phyloP scores from a whole-genome alignment of 148 eudicot species.

The Heliamphora exappendiculata region DNA sequence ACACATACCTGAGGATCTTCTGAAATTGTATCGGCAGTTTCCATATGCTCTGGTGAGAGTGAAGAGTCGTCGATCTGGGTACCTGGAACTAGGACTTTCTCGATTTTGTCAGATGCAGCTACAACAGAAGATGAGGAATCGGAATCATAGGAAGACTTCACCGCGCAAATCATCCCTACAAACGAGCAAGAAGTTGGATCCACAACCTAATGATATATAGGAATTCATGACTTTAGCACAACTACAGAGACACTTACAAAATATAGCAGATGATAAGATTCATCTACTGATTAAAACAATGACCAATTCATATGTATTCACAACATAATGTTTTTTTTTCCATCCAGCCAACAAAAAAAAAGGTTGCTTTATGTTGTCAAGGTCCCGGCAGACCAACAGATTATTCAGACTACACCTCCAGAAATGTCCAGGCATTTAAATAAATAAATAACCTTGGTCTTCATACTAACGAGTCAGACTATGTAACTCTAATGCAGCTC shows the following conservation, averaged over 20 bases:
- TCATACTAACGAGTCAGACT: background rate
- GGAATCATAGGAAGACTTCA: conserved; percentile 51
- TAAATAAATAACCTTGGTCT: background rate
- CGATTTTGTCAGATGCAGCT: conserved; percentile 65
- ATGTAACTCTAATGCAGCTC: background rate
- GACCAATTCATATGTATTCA: background rate
- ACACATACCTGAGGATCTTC: conserved; percentile 39
- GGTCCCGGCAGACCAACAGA: background rate
- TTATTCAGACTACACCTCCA: background rate
- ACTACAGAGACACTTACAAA: background rate
- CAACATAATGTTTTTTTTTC: no score
- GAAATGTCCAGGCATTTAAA: background rate
- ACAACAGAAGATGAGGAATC: conserved; percentile 43
- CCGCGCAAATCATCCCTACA: conserved; percentile 73
- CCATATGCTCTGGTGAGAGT: conserved; percentile 34
- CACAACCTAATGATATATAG: background rate
- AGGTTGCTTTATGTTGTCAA: background rate
- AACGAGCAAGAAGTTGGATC: conserved; percentile 24
- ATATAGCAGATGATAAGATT: background rate
- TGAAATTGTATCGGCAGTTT: conserved; percentile 31
- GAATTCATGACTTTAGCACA: background rate
- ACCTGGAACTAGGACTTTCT: conserved; percentile 81
- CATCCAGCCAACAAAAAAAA: background rate
- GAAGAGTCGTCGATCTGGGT: conserved; percentile 36
- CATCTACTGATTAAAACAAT: background rate